Conservation (phyloP, 164 flowering plant species). For the Vitis vinifera region DNA sequence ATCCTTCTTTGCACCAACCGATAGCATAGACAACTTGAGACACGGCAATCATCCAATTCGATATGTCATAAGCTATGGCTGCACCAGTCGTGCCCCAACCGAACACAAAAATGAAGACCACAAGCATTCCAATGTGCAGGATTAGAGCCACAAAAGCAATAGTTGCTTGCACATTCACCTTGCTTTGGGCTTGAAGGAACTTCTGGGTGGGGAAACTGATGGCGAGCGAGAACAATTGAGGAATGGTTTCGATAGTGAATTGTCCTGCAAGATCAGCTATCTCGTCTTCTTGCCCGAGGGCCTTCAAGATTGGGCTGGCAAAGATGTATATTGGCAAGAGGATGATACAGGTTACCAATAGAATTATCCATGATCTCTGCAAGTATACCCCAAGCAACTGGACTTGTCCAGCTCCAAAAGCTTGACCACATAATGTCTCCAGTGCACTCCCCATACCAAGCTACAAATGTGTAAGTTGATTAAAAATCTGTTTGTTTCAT, state of each 20-base stretch:
- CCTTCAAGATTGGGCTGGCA: slow-evolving; percentile 45
- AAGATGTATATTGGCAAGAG: slow-evolving; percentile 50
- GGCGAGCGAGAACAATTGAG: slow-evolving; percentile 54
- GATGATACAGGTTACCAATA: slow-evolving; percentile 23
- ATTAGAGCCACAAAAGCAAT: slow-evolving; percentile 33
- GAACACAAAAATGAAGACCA: slow-evolving; percentile 35
- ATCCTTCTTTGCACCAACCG: slow-evolving; percentile 53
- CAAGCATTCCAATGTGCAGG: slow-evolving; percentile 26
- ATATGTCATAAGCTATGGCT: slow-evolving; percentile 44
- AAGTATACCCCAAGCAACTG: slow-evolving; percentile 57
- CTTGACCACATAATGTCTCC: slow-evolving; percentile 74
- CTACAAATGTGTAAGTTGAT: slow-evolving; percentile 23
- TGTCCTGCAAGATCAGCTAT: slow-evolving; percentile 51
- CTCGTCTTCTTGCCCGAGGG: slow-evolving; percentile 41
- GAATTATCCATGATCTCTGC: slow-evolving; percentile 59
- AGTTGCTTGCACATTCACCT: slow-evolving; percentile 43
- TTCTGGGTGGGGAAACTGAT: slow-evolving; percentile 51
- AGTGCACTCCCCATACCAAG: slow-evolving; percentile 76
- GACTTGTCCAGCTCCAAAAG: slow-evolving; percentile 60
- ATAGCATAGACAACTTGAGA: slow-evolving; percentile 47
- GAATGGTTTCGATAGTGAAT: slow-evolving; percentile 38
- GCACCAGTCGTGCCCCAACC: slow-evolving; percentile 53
- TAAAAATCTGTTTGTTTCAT: neutral
- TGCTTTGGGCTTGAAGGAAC: slow-evolving; percentile 74
- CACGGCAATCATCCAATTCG: slow-evolving; percentile 33